A percentile compares a stretch with the other conserved stretches of the same genome.
Evolutionary conservation across 495 filamentous ascomycete genomes (phyloP).

Genomic region (Xylona heveae): DNA sequence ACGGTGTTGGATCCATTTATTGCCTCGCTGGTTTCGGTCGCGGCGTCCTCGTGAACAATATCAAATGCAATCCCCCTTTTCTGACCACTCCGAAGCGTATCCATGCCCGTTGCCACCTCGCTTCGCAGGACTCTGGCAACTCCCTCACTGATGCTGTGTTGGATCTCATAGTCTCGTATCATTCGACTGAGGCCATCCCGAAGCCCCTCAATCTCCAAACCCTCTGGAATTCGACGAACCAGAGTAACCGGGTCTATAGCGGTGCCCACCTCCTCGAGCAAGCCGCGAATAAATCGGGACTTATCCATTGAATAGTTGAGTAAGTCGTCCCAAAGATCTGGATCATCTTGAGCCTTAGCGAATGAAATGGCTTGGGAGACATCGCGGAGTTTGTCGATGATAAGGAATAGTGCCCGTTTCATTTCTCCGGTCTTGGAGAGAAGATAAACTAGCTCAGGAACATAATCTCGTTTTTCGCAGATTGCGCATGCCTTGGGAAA

Average conservation of each 20-base stretch:
- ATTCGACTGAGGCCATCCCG: constrained; percentile 65
- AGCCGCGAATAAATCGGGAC: constrained; percentile 74
- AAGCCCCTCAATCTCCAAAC: constrained; percentile 75
- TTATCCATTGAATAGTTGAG: constrained; percentile 94
- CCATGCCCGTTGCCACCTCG: constrained; percentile 71
- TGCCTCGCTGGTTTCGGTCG: constrained; percentile 10
- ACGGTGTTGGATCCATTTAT: too few relatives aligned
- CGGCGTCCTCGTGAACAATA: constrained; percentile 24
- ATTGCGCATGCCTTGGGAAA: constrained; percentile 48
- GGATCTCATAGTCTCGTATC: constrained; percentile 84
- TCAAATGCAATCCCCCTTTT: constrained; percentile 77
- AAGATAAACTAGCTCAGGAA: constrained; percentile 79
- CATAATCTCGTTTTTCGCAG: constrained; percentile 59
- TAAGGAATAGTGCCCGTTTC: constrained; percentile 72
- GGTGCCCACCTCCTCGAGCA: constrained; percentile 86
- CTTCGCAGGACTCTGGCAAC: constrained; percentile 70
- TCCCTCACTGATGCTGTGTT: constrained; percentile 73
- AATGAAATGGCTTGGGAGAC: constrained; percentile 84
- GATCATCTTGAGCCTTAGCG: constrained; percentile 77
- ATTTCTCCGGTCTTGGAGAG: constrained; percentile 87
- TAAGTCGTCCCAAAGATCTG: constrained; percentile 84
- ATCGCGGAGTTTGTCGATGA: constrained; percentile 71
- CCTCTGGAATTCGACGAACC: constrained; percentile 76
- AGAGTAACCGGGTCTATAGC: constrained; percentile 77
- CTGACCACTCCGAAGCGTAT: constrained; percentile 51